Conservation (phyloP, 1,139 yeast species). For the Martiniozyma asiatica region DNA sequence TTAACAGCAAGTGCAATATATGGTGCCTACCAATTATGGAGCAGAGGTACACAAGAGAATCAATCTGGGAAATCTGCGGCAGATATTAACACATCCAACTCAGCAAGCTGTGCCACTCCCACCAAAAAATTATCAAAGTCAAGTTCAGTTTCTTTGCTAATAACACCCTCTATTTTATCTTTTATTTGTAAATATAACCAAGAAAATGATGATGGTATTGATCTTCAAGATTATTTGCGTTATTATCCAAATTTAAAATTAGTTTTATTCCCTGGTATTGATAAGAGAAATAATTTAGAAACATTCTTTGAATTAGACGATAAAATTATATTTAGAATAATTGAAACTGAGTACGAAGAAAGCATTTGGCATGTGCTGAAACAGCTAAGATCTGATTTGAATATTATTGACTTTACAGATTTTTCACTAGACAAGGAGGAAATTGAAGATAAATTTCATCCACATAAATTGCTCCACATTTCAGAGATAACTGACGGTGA, state of each 20-base stretch:
- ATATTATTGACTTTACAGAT: constrained; percentile 24
- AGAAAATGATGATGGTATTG: constrained; percentile 9
- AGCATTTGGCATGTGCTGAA: constrained; percentile 33
- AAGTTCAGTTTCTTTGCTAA: constrained; percentile 13
- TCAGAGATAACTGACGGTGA: too few relatives aligned
- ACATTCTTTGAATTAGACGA: constrained; percentile 15
- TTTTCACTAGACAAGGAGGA: constrained; percentile 12
- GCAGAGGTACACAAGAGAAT: too few relatives aligned
- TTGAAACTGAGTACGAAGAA: constrained; percentile 25
- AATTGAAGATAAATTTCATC: constrained; percentile 14
- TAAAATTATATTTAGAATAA: constrained; percentile 22
- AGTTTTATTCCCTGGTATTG: constrained; percentile 23
- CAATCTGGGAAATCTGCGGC: too few relatives aligned
- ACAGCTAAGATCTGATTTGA: constrained; percentile 24
- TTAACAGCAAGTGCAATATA: too few relatives aligned
- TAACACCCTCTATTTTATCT: constrained; percentile 8
- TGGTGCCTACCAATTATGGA: too few relatives aligned
- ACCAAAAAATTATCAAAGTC: too few relatives aligned
- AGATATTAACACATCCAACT: too few relatives aligned
- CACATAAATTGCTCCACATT: constrained; percentile 18
- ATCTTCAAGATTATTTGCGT: constrained; percentile 8
- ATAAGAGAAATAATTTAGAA: constrained; percentile 17
- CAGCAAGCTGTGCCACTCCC: too few relatives aligned
- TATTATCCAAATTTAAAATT: constrained; percentile 15
- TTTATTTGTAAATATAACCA: constrained; percentile 5